Percentiles rank a stretch among this genome's conserved stretches.
These are phyloP conservation scores for Phytopythium kandeliae DNA, from an alignment of 352 stramenopile genomes.

Conservation along the genomic window DNA sequence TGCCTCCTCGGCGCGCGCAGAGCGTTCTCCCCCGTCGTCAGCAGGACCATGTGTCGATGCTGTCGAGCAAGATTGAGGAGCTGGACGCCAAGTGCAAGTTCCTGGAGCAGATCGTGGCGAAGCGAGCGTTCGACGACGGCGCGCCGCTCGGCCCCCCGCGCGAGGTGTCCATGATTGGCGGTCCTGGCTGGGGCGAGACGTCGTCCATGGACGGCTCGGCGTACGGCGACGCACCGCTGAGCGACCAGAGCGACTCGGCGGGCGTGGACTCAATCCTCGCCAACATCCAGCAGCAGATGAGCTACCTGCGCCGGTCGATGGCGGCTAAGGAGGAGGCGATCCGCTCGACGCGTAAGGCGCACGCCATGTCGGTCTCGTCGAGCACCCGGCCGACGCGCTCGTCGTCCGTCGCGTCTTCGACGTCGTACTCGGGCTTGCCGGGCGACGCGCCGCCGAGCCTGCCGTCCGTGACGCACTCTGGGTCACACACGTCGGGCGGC, in stretches of 20 bases:
- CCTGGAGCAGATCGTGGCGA: constrained; percentile 63
- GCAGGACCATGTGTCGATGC: constrained; percentile 50
- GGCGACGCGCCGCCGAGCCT: constrained; percentile 27
- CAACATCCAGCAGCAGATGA: constrained; percentile 81
- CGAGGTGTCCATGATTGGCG: constrained; percentile 17
- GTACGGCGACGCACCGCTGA: constrained; percentile 19
- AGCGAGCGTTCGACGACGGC: constrained; percentile 38
- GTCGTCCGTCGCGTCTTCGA: constrained; percentile 56
- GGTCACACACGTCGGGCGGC: constrained; percentile 16
- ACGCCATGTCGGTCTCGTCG: constrained; percentile 55
- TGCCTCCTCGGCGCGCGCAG: constrained; percentile 45
- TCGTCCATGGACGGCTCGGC: constrained; percentile 14
- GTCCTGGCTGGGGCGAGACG: constrained; percentile 13
- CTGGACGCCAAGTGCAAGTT: constrained; percentile 79
- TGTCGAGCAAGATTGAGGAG: constrained; percentile 69
- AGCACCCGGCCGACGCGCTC: constrained; percentile 60
- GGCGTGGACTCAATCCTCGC: constrained; percentile 72
- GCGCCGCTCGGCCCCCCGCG: constrained; percentile 6
- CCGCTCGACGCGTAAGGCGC: constrained; percentile 38
- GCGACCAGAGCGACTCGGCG: constrained; percentile 23
- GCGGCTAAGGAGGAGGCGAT: constrained; percentile 53
- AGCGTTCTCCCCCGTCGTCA: constrained; percentile 46
- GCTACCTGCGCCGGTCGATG: constrained; percentile 67
- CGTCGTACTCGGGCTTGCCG: constrained; percentile 28
- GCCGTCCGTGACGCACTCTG: constrained; percentile 33